Evolutionary conservation across 2,329 filamentous ascomycete species (phyloP), one percentile per base, ranked within the genome.

Genomic region (Colletotrichum karsti): DNA sequence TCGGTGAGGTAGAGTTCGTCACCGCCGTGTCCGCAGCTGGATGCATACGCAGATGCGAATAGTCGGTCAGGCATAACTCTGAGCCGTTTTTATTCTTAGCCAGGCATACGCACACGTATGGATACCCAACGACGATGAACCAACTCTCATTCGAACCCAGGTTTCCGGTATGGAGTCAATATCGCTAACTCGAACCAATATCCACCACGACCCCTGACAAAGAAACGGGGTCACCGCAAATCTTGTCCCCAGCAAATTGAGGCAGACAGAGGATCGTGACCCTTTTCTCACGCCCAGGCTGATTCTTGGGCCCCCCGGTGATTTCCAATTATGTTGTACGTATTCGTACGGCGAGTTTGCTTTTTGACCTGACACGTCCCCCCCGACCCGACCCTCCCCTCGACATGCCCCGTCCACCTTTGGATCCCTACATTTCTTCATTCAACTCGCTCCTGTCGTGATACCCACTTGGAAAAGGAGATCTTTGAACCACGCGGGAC

Each of bases 361-460:
- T 58, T 57, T 46, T 53, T 60, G 57, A 60, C 57, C 53, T 64
- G 58, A 53, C 58, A 51, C 58, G 22, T 60, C 44, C 42, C 56
- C 57, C 30, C 20, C 42, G n/a, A 22, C 18, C 26, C n/a, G 6
- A 41, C 33, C 57, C 20, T 26, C 30, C 26, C 24, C 30, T n/a
- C 15, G 37, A 41, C n/a, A n/a, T n/a, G n/a, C n/a, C n/a, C 59
- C 64, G 44, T 64, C 39, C 42, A 57, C 42, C 50, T 57, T 58
- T 58, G 55, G n/a, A 48, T 46, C 60, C 64, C 53, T 67, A 67
- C 64, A 53, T 64, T 60, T 54, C 35, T 54, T 50, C 28, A 22
- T 44, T 39, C 58, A 35, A 62, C 28, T 41, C 58, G 10, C 24
- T n/a, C n/a, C n/a, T 50, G 9, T 35, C 50, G 30, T 53, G 50